phyloP scores from a whole-genome alignment of 179 eudicot genomes.

The Sideroxylon spinosum region DNA sequence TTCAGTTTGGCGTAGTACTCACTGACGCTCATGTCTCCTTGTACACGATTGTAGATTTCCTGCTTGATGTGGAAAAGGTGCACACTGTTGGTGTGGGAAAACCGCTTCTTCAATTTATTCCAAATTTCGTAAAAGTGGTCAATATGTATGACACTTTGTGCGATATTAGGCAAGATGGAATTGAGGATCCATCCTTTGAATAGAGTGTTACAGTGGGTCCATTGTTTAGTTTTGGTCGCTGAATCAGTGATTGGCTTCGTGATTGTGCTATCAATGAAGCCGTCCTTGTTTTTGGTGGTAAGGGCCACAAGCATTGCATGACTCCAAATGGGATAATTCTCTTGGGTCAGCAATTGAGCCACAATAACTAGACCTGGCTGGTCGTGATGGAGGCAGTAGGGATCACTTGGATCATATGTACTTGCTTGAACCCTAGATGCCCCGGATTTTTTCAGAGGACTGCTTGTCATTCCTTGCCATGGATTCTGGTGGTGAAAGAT shows the following conservation, averaged over 20 bases:
- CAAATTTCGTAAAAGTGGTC: not conserved
- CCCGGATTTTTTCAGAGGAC: not conserved
- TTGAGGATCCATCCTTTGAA: conserved; percentile 1
- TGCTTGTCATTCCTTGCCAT: not conserved
- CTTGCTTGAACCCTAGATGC: not conserved
- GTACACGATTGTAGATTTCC: conserved; percentile 1
- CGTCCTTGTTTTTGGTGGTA: not conserved
- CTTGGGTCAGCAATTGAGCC: conserved; percentile 1
- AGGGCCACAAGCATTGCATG: conserved; percentile 6
- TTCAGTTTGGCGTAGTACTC: conserved; percentile 9
- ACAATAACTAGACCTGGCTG: conserved; percentile 12
- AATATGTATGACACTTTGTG: conserved; percentile 4
- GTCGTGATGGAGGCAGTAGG: conserved; percentile 1
- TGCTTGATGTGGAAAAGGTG: not conserved
- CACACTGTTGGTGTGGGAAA: not conserved
- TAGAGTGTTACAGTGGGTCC: not conserved
- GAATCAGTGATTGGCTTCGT: not conserved
- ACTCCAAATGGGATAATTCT: conserved; percentile 4
- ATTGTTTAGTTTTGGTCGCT: not conserved
- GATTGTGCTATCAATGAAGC: not conserved
- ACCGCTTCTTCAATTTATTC: not conserved
- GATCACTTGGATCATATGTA: conserved; percentile 3
- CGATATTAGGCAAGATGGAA: not conserved
- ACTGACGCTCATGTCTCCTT: conserved; percentile 3
- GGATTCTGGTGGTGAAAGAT: not conserved